Percentiles rank a stretch among this genome's conserved stretches.
phyloP scores from a whole-genome alignment of 441 rosid species.

The Aquilaria agallochum region DNA sequence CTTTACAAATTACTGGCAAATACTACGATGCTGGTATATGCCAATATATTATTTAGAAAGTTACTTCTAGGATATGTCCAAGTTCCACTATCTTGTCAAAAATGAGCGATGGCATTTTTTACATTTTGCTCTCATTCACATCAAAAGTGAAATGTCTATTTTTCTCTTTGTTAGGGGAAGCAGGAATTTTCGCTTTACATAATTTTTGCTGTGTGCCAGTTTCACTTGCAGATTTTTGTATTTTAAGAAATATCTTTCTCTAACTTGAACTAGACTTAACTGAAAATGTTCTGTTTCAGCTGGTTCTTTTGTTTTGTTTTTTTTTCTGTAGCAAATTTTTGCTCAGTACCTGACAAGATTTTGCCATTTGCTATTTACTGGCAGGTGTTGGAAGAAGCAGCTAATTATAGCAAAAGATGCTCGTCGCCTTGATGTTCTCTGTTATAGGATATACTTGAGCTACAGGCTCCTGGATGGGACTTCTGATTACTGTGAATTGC shows the following conservation, averaged over 20 bases:
- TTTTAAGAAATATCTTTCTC: slow-evolving; percentile 2
- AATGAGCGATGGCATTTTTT: too few relatives aligned
- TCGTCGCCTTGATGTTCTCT: slow-evolving; percentile 77
- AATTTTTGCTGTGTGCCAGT: background rate
- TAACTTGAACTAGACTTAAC: background rate
- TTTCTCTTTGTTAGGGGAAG: too few relatives aligned
- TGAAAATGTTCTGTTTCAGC: slow-evolving; percentile 1
- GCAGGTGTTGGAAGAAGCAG: slow-evolving; percentile 96
- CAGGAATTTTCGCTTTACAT: background rate
- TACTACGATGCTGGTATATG: background rate
- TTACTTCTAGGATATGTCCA: background rate
- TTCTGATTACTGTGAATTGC: slow-evolving; percentile 66
- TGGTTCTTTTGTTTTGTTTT: background rate
- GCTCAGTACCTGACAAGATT: slow-evolving; percentile 7
- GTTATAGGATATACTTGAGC: slow-evolving; percentile 85
- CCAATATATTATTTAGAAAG: background rate
- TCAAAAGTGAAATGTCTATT: background rate
- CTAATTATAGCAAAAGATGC: slow-evolving; percentile 85
- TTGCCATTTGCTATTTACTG: slow-evolving; percentile 20
- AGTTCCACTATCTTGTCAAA: background rate
- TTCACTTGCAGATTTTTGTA: too few relatives aligned
- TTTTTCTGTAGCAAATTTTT: slow-evolving; percentile 3
- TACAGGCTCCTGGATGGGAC: slow-evolving; percentile 81
- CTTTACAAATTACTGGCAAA: background rate
- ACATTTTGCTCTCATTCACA: background rate